Conservation (phyloP, 495 filamentous ascomycete species). For the Penicillium cataractarum region DNA sequence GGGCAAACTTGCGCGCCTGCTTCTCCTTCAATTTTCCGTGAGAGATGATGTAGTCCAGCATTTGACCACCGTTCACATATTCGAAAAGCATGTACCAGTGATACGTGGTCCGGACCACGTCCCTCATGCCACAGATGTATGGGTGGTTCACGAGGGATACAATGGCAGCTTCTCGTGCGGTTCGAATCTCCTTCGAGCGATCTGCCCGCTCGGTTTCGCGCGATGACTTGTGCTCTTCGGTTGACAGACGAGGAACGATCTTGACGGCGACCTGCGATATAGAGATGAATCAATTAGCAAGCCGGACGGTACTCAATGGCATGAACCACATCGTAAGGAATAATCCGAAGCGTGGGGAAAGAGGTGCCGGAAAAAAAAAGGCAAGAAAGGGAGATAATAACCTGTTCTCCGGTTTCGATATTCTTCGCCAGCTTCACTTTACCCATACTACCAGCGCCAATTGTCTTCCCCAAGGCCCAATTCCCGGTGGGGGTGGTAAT, state of each 20-base stretch:
- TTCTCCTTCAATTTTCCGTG: slow-evolving; percentile 98
- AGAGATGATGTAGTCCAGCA: slow-evolving; percentile 99
- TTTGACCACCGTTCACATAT: slow-evolving; percentile 98
- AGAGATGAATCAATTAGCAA: slow-evolving; percentile 24
- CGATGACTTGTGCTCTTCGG: slow-evolving; percentile 78
- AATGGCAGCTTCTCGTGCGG: slow-evolving; percentile 94
- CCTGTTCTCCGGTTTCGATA: slow-evolving; percentile 80
- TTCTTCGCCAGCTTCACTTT: slow-evolving; percentile 89
- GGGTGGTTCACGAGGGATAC: slow-evolving; percentile 94
- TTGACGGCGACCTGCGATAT: slow-evolving; percentile 87
- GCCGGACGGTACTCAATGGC: neutral
- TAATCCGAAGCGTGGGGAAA: neutral
- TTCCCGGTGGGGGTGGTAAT: slow-evolving; percentile 82
- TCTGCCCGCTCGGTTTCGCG: slow-evolving; percentile 86
- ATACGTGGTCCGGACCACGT: slow-evolving; percentile 92
- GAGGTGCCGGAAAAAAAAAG: neutral
- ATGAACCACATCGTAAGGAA: neutral
- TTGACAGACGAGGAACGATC: slow-evolving; percentile 90
- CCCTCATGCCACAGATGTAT: slow-evolving; percentile 95
- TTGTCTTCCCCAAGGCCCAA: slow-evolving; percentile 95
- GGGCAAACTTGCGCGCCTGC: slow-evolving; percentile 94
- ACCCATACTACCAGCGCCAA: slow-evolving; percentile 97
- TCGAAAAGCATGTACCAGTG: slow-evolving; percentile 99
- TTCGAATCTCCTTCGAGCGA: slow-evolving; percentile 95
- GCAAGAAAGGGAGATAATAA: slow-evolving; percentile 36